Conservation (phyloP, 768 basidiomycete species). For the Boletus coccyginus region DNA sequence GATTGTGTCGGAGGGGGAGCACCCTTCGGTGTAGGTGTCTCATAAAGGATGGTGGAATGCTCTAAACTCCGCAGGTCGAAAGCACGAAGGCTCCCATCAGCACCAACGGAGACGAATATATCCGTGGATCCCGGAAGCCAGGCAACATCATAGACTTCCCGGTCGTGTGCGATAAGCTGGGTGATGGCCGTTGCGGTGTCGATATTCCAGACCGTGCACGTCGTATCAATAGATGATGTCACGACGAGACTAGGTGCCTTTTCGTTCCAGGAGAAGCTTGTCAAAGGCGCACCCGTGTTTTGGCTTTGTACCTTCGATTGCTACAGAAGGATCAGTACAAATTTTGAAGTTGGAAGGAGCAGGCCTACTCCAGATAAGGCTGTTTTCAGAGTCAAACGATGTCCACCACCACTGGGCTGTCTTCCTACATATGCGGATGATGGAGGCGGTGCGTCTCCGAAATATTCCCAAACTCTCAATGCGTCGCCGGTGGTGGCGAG, state of each 20-base stretch:
- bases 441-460: conserved; percentile 56
- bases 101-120: conserved; percentile 97
- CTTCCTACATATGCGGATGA: conserved; percentile 71
- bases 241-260: conserved; percentile 88
- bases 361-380: conserved; percentile 75
- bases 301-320: conserved; percentile 91
- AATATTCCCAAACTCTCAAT: conserved; percentile 87
- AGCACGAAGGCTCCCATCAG: conserved; percentile 93
- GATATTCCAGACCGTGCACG: conserved; percentile 99
- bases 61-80: conserved; percentile 96
- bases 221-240: conserved; percentile 97
- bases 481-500: conserved; percentile 95
- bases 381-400: conserved; percentile 70
- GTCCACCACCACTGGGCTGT: conserved; percentile 51
- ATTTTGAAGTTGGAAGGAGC: conserved; percentile 2
- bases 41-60: conserved; percentile 97
- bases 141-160: conserved; percentile 96
- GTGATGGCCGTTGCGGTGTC: conserved; percentile 91
- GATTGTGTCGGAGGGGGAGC: conserved; percentile 58
- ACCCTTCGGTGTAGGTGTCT: conserved; percentile 81
- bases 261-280: conserved; percentile 98
- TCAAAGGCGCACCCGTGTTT: conserved; percentile 84
- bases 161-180: conserved; percentile 95
- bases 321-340: conserved; percentile 33
- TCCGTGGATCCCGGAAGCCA: conserved; percentile 96